Base-by-base conservation (phyloP, 805 yeast species). In the Starmera amethionina region DNA sequence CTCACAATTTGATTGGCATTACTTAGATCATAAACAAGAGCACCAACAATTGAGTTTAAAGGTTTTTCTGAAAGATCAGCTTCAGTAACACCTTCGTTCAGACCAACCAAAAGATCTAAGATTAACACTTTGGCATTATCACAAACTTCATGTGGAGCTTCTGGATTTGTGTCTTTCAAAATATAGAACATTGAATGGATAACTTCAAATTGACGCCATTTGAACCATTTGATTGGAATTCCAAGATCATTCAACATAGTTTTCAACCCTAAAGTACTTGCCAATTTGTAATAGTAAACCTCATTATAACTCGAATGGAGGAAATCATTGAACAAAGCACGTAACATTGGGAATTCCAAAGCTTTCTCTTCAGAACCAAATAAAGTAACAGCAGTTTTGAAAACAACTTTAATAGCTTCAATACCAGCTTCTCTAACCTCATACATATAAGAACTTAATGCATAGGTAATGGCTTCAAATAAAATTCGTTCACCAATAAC, bases 291-390 rank as follows among this genome's bases (percentile, higher is more conserved):
- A 56, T 83, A 85, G 61, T 84, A 90, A 30, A 78, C 81, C 58
- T 86, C 96, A 46, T 85, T 94, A 56, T 84, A 93, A 62, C 97
- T 89, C 35, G 86, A 75, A 54, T 94, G 99, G 35, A 93, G 79
- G 52, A 94, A 82, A 40, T 80, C 81, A 38, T 86, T 80, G 48
- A 85, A 79, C 67, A 90, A 66, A 7, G 81, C 71, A 43, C 93
- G 73, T 47, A 88, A 73, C 31, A 88, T 70, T 2, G 95, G 86
- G 41, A 85, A 82, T 40, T 76, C 72, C 43, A 82, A 68, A 1
- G 86, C 81, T 36, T 76, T 73, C 15, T 78, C 83, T 2, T 69
- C 68, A 0, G 71, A 62, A 0, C 90, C 95, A 60, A 87, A 85
- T 1, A 93, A 58, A 0, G 72, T 56, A 1, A 71, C 70, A 12